Percentiles rank a stretch among this genome's conserved stretches.
Conservation (phyloP, 257 asterid genomes). For the Capsicum chinense region DNA sequence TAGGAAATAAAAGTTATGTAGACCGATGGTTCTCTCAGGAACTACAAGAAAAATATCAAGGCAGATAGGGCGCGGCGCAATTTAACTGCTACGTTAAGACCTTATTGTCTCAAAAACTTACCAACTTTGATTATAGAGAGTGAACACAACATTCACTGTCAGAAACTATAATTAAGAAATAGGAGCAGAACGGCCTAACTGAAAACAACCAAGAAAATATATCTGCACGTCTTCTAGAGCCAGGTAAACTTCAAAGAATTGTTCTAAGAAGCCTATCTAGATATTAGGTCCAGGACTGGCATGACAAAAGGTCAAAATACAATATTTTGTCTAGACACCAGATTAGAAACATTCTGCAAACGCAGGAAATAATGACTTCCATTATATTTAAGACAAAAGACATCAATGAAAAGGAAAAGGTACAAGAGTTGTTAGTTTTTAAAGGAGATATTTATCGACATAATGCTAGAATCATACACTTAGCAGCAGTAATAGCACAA, state of each 20-base stretch:
- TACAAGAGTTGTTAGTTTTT: not conserved
- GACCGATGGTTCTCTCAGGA: not conserved
- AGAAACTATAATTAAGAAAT: not conserved
- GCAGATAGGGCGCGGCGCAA: not conserved
- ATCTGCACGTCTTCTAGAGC: not conserved
- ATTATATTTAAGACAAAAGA: not conserved
- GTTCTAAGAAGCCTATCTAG: not conserved
- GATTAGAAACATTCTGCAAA: not conserved
- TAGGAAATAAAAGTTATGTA: not conserved
- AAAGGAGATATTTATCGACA: not conserved
- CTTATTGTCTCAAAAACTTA: not conserved
- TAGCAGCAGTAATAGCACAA: not conserved
- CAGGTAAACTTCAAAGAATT: not conserved
- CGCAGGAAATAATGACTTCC: constrained; percentile 1
- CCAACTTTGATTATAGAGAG: not conserved
- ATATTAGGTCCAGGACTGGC: not conserved
- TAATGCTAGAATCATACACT: not conserved
- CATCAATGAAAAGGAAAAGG: not conserved
- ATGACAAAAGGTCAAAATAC: not conserved
- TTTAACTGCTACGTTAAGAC: not conserved
- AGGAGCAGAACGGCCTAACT: not conserved
- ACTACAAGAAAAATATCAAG: not conserved
- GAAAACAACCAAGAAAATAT: not conserved
- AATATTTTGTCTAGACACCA: not conserved
- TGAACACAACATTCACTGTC: not conserved